Evolutionary conservation across 129 eudicot species (phyloP).

Genomic region (Tagetes erecta): DNA sequence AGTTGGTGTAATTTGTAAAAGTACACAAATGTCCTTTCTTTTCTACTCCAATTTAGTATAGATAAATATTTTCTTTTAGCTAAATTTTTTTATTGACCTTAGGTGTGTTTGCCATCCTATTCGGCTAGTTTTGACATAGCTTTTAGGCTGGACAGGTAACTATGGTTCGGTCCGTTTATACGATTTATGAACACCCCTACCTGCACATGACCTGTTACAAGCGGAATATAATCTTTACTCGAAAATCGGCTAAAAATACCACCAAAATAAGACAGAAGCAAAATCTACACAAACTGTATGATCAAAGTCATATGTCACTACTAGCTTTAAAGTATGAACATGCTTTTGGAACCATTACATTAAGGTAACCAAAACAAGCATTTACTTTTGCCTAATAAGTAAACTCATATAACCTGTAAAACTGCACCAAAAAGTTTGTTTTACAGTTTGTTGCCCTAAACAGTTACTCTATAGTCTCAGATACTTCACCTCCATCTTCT

Average conservation of each 20-base stretch:
- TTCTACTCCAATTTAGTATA: too few species aligned
- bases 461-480: constrained; percentile 30
- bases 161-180: too few species aligned
- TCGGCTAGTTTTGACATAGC: too few species aligned
- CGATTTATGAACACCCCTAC: too few species aligned
- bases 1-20: too few species aligned
- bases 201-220: background rate
- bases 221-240: background rate
- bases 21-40: too few species aligned
- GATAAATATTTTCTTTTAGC: too few species aligned
- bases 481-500: constrained; percentile 49
- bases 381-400: constrained; percentile 8
- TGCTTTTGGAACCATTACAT: constrained; percentile 29
- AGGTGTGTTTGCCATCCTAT: too few species aligned
- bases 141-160: too few species aligned
- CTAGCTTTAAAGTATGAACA: constrained; percentile 22
- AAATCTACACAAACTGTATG: background rate
- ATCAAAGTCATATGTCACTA: constrained; percentile 20
- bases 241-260: background rate
- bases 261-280: background rate
- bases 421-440: constrained; percentile 13
- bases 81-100: too few species aligned
- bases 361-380: constrained; percentile 25
- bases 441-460: background rate
- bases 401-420: constrained; percentile 27